Evolutionary conservation across 345 rosid species (phyloP).

Genomic region (Salix brachista): DNA sequence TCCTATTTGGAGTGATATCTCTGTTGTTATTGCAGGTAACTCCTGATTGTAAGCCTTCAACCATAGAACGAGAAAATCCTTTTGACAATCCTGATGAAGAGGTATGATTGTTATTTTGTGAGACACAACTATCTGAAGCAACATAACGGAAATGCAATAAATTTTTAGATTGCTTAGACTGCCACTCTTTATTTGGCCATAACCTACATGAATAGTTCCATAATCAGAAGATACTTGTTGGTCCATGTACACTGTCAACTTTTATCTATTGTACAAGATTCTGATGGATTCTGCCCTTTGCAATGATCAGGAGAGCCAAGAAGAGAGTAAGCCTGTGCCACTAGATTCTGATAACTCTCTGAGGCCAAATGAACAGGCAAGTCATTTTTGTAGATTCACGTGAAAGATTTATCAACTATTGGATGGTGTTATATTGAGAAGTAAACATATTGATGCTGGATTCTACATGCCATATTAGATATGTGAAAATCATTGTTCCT

Average conservation of each 20-base stretch:
- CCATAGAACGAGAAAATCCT: constrained; percentile 27
- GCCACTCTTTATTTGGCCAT: background rate
- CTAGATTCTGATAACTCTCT: constrained; percentile 19
- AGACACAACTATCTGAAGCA: background rate
- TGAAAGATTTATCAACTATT: background rate
- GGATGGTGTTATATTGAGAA: background rate
- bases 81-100: constrained; percentile 33
- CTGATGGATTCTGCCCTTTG: constrained; percentile 8
- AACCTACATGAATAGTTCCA: background rate
- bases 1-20: constrained; percentile 1
- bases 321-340: constrained; percentile 34
- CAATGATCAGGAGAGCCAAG: constrained; percentile 40
- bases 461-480: background rate
- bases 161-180: constrained; percentile 2
- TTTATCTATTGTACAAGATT: constrained; percentile 7
- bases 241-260: background rate
- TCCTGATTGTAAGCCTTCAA: constrained; percentile 39
- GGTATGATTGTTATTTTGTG: constrained; percentile 23
- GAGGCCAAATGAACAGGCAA: constrained; percentile 37
- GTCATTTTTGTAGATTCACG: background rate
- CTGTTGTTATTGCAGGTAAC: constrained; percentile 24
- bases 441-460: background rate
- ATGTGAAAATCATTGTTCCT: background rate
- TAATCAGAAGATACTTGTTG: background rate
- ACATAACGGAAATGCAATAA: background rate